Conservation (phyloP, 2,329 filamentous ascomycete species). For the Cercospora zeina region DNA sequence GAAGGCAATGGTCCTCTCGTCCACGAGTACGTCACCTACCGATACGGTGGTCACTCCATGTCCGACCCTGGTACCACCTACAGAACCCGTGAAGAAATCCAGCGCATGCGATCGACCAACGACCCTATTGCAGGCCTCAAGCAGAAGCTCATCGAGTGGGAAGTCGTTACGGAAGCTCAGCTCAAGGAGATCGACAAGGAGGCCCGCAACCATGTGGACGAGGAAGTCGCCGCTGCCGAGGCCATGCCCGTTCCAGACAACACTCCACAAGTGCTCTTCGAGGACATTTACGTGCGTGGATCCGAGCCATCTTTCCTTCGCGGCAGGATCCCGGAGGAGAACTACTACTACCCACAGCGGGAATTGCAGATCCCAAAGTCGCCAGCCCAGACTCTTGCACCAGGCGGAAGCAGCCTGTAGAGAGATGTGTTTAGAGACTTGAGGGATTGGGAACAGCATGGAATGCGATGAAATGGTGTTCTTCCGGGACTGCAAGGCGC, state of each 20-base stretch:
- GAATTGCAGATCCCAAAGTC: conserved; percentile 35
- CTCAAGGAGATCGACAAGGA: conserved; percentile 96
- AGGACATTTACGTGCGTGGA: conserved; percentile 93
- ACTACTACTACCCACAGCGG: conserved; percentile 66
- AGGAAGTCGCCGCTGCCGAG: conserved; percentile 88
- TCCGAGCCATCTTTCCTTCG: conserved; percentile 85
- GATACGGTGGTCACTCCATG: conserved; percentile 99
- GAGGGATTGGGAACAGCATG: conserved; percentile 17
- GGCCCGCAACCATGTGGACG: conserved; percentile 79
- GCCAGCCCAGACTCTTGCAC: conserved; percentile 34
- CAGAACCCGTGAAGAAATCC: conserved; percentile 96
- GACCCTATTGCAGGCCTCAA: conserved; percentile 97
- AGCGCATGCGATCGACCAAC: conserved; percentile 98
- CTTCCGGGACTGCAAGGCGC: conserved; percentile 20
- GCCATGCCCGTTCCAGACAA: conserved; percentile 78
- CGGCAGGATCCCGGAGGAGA: conserved; percentile 87
- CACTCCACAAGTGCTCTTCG: conserved; percentile 80
- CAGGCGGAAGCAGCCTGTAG: conserved; percentile 24
- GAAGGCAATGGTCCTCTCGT: conserved; percentile 89
- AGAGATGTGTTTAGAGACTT: not conserved
- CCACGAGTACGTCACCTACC: conserved; percentile 98
- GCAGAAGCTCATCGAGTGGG: conserved; percentile 97
- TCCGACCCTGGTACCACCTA: conserved; percentile 99
- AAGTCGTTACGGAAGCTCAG: conserved; percentile 86
- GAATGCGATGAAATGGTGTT: conserved; percentile 10